Conservation (phyloP, 2,329 filamentous ascomycete species). For the Thelonectria blattea region DNA sequence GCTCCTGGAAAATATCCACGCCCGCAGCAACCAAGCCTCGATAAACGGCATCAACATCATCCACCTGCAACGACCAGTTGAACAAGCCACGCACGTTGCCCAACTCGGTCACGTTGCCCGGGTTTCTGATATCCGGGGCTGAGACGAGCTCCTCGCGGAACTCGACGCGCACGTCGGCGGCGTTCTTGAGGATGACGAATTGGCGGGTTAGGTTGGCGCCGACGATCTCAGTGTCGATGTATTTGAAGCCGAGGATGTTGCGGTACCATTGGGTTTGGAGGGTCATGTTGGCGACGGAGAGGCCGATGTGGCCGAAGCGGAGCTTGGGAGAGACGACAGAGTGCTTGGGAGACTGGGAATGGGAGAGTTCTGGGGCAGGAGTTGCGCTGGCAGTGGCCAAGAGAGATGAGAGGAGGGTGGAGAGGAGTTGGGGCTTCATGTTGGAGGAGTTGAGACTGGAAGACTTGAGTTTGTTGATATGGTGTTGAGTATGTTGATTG, state of each 20-base stretch:
- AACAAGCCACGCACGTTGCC: neutral
- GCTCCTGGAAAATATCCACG: neutral
- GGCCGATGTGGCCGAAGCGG: neutral
- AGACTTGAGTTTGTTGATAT: neutral
- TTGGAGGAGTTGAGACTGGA: neutral
- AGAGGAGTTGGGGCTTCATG: neutral
- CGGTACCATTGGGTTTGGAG: constrained; percentile 3
- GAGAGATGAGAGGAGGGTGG: neutral
- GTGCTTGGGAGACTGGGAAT: neutral
- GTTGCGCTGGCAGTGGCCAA: neutral
- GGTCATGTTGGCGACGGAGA: constrained; percentile 1
- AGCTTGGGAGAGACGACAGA: neutral
- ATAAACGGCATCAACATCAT: constrained; percentile 1
- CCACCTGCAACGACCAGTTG: constrained; percentile 4
- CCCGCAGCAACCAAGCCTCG: neutral
- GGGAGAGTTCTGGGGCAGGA: neutral
- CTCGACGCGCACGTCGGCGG: constrained; percentile 3
- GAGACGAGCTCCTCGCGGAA: neutral
- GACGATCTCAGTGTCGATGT: neutral
- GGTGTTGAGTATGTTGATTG: neutral
- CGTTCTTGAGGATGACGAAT: constrained; percentile 2
- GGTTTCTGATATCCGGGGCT: neutral
- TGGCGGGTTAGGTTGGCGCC: neutral
- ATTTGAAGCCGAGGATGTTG: neutral
- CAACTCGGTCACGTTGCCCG: neutral